Percentiles rank a stretch among this genome's conserved stretches.
phyloP scores from a whole-genome alignment of 306 rosid genomes.

The Benincasa hispida region DNA sequence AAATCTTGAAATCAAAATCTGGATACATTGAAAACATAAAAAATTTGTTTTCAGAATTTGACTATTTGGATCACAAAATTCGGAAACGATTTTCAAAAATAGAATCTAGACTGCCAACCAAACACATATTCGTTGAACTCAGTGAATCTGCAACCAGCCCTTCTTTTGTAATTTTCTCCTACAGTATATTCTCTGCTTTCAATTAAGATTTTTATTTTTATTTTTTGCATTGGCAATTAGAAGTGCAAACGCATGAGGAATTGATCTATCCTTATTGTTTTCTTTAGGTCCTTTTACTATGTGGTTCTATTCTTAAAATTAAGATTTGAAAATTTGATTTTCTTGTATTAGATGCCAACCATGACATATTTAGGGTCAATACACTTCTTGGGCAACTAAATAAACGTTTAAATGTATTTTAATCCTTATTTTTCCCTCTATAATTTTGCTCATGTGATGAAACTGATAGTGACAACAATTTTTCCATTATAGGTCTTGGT shows the following conservation, averaged over 20 bases:
- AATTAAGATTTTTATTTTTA: no score
- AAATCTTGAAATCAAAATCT: no score
- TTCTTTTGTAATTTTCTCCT: no score
- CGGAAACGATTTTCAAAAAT: no score
- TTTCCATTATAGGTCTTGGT: constrained; percentile 48
- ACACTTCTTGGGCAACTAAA: not conserved
- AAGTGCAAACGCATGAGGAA: not conserved
- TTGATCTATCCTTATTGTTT: not conserved
- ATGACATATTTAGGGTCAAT: not conserved
- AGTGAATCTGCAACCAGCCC: no score
- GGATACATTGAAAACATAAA: no score
- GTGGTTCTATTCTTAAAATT: not conserved
- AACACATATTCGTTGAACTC: no score
- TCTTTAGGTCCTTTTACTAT: not conserved
- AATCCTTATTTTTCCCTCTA: not conserved
- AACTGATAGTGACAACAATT: not conserved
- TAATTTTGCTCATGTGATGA: not conserved
- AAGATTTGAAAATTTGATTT: not conserved
- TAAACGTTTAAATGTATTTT: not conserved
- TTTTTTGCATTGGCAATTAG: not conserved
- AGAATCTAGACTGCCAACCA: no score
- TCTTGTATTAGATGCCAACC: not conserved
- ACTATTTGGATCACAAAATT: no score
- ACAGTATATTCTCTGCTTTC: not conserved
- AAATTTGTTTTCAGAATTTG: no score